A percentile compares a stretch with the other conserved stretches of the same genome.
Conservation (phyloP, 140 eudicot species). For the Senecio squalidus region DNA sequence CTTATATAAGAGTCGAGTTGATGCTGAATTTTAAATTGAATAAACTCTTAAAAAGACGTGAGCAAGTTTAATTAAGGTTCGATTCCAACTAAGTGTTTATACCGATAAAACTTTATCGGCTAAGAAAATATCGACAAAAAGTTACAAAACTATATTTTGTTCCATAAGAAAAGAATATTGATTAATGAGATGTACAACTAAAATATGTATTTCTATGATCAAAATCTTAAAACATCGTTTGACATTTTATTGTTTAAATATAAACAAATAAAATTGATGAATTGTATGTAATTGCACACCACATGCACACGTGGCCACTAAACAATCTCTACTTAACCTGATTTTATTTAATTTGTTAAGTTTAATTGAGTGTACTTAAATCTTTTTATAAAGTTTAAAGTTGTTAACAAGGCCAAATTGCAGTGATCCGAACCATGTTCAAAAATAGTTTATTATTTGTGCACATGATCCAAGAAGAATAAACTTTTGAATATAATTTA, state of each 20-base stretch:
- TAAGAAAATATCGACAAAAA: too few relatives aligned
- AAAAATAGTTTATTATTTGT: slow-evolving; percentile 8
- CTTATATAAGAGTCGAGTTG: too few relatives aligned
- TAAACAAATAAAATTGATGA: neutral
- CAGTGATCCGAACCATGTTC: slow-evolving; percentile 12
- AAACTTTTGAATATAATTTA: neutral
- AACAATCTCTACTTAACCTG: slow-evolving; percentile 10
- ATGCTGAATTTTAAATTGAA: too few relatives aligned
- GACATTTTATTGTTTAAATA: slow-evolving; percentile 6
- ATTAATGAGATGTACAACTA: too few relatives aligned
- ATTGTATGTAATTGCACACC: slow-evolving; percentile 2
- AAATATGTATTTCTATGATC: neutral
- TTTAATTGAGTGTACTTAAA: neutral
- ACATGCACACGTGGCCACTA: slow-evolving; percentile 38
- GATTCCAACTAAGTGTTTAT: too few relatives aligned
- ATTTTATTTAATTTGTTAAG: neutral
- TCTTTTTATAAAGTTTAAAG: slow-evolving; percentile 5
- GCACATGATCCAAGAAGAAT: slow-evolving; percentile 50
- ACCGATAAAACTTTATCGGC: too few relatives aligned
- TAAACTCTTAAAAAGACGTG: too few relatives aligned
- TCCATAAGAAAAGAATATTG: too few relatives aligned
- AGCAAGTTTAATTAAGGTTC: too few relatives aligned
- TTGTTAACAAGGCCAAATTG: slow-evolving; percentile 11
- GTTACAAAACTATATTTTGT: too few relatives aligned
- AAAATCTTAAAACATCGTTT: neutral